Conservation (phyloP, 805 yeast genomes). For the Diddensiella caesifluorescens region DNA sequence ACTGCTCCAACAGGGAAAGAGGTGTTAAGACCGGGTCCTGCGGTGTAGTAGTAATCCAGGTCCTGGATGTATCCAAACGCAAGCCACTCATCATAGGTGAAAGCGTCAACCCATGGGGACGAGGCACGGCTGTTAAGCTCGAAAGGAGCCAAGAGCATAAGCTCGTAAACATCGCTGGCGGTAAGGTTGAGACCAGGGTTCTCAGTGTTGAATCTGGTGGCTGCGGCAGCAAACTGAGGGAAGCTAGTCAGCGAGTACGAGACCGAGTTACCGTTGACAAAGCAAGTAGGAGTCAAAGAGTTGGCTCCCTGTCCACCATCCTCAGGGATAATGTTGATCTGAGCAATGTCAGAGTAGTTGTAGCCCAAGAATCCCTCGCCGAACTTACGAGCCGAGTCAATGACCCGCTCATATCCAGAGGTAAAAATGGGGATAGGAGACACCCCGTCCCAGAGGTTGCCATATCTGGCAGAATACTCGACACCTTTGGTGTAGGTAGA, state of each 20-base stretch:
- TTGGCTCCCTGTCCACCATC: conserved; percentile 47
- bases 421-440: conserved; percentile 46
- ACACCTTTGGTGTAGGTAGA: conserved; percentile 48
- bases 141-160: conserved; percentile 46
- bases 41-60: conserved; percentile 40
- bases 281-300: conserved; percentile 50
- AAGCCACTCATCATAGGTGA: conserved; percentile 46
- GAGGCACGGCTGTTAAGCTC: conserved; percentile 45
- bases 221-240: conserved; percentile 26
- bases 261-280: conserved; percentile 35
- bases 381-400: conserved; percentile 50
- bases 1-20: conserved; percentile 41
- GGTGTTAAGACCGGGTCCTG: conserved; percentile 45
- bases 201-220: conserved; percentile 28
- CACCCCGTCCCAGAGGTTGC: conserved; percentile 38
- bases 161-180: conserved; percentile 35
- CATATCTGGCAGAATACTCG: conserved; percentile 44
- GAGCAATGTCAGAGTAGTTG: conserved; percentile 35
- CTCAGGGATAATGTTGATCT: conserved; percentile 43
- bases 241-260: conserved; percentile 15
- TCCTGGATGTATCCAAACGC: conserved; percentile 40
- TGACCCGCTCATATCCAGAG: conserved; percentile 50
- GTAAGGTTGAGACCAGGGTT: conserved; percentile 39
- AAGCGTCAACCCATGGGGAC: conserved; percentile 40
- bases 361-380: conserved; percentile 55